Conservation (phyloP, 768 basidiomycete species). For the Mycena rebaudengoi region DNA sequence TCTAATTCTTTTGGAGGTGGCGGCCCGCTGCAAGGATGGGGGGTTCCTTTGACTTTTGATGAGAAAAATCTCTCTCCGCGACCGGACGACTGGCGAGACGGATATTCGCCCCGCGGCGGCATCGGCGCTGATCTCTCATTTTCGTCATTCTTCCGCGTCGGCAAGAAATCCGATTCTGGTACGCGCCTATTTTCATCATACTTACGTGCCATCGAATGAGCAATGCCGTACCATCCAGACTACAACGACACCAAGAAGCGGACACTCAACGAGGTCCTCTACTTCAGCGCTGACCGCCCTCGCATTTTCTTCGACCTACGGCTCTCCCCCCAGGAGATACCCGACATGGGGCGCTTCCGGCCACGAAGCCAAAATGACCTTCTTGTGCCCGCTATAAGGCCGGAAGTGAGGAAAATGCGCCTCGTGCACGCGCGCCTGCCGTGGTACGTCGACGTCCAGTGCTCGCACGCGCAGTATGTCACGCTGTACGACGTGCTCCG, state of each 20-base stretch:
- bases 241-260: conserved; percentile 15
- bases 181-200: neutral
- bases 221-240: neutral
- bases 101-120: conserved; percentile 24
- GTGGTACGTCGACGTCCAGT: conserved; percentile 57
- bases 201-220: neutral
- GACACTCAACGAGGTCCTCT: neutral
- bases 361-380: conserved; percentile 41
- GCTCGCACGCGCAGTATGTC: conserved; percentile 44
- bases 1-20: neutral
- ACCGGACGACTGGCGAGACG: conserved; percentile 29
- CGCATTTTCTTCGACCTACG: conserved; percentile 17
- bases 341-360: conserved; percentile 4
- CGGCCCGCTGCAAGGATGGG: conserved; percentile 5
- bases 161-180: conserved; percentile 14
- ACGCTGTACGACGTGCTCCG: conserved; percentile 54
- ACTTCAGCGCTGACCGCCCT: neutral
- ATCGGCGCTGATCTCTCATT: conserved; percentile 10
- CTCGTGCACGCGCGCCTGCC: conserved; percentile 54
- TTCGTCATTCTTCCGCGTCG: conserved; percentile 19
- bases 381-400: conserved; percentile 50
- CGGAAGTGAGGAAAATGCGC: conserved; percentile 52
- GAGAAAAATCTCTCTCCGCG: conserved; percentile 22
- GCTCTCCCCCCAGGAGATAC: neutral
- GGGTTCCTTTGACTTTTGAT: conserved; percentile 4